Percentiles rank a stretch among this genome's conserved stretches.
Conservation (phyloP, 164 flowering plant species). For the Umbilicus rupestris region DNA sequence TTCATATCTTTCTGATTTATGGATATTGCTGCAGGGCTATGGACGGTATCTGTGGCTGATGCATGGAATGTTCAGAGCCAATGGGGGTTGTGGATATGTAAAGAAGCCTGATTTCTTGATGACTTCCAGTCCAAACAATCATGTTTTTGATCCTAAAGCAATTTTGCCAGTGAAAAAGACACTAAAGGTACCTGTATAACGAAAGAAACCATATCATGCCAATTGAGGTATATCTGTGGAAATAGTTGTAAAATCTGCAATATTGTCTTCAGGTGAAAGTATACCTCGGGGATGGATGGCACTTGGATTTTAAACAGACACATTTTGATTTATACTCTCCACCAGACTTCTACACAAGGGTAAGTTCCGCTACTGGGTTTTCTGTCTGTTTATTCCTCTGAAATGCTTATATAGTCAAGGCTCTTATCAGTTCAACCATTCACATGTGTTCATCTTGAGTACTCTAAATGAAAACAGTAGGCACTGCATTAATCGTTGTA, state of each 20-base stretch:
- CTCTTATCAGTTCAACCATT: background rate
- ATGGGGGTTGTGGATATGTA: constrained; percentile 66
- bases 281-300: constrained; percentile 76
- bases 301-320: constrained; percentile 40
- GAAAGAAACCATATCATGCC: background rate
- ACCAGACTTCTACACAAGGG: constrained; percentile 63
- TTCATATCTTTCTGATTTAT: background rate
- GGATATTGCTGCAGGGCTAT: constrained; percentile 35
- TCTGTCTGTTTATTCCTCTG: background rate
- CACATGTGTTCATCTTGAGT: background rate
- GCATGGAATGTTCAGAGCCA: constrained; percentile 69
- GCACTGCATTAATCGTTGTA: too few species aligned
- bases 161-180: constrained; percentile 38
- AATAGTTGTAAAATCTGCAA: background rate
- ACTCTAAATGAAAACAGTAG: too few species aligned
- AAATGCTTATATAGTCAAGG: too few species aligned
- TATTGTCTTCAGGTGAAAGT: constrained; percentile 36
- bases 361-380: constrained; percentile 15
- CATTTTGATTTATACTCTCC: constrained; percentile 67
- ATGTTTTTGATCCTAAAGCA: constrained; percentile 41
- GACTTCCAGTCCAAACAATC: constrained; percentile 21
- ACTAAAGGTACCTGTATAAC: constrained; percentile 31
- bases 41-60: constrained; percentile 65
- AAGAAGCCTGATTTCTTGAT: constrained; percentile 52
- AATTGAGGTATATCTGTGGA: background rate